Percentiles rank a stretch among this genome's conserved stretches.
phyloP scores from a whole-genome alignment of 805 yeast genomes.

The Saccharomycopsis javanensis region DNA sequence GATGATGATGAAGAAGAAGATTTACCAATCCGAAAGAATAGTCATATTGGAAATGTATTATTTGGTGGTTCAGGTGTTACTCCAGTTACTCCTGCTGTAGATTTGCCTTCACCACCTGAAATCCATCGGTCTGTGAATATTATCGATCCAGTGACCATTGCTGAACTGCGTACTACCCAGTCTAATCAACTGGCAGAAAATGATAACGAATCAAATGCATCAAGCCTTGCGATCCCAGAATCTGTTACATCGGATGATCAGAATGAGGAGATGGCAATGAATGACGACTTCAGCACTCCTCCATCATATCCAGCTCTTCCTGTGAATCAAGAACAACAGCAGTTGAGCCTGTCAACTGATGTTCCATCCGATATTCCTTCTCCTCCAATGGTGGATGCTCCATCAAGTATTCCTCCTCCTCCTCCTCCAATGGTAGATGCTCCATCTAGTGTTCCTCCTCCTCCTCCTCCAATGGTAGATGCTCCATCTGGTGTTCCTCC shows the following conservation, averaged over 20 bases:
- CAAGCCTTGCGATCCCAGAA: slow-evolving; percentile 19
- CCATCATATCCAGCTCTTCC: slow-evolving; percentile 3
- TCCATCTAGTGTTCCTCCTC: slow-evolving; percentile 7
- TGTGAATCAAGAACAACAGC: not conserved
- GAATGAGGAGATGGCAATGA: not conserved
- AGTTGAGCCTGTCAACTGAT: not conserved
- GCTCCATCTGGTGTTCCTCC: too few species aligned
- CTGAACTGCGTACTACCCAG: not conserved
- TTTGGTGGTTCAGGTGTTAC: slow-evolving; percentile 12
- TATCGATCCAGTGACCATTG: not conserved
- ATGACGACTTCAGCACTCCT: not conserved
- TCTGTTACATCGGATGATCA: slow-evolving; percentile 20
- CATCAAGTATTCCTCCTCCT: slow-evolving; percentile 2
- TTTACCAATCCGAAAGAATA: slow-evolving; percentile 15
- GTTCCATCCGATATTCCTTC: slow-evolving; percentile 1
- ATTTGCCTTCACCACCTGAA: not conserved
- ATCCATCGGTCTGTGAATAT: not conserved
- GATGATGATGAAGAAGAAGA: slow-evolving; percentile 18
- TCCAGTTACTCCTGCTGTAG: not conserved
- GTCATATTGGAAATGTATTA: slow-evolving; percentile 14
- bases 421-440: slow-evolving; percentile 3
- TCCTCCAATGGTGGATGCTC: slow-evolving; percentile 7
- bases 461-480: slow-evolving; percentile 15
- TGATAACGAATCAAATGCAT: slow-evolving; percentile 11
- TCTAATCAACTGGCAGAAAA: not conserved